Conservation (phyloP, 768 basidiomycete genomes). For the Candolleomyces aberdarensis region DNA sequence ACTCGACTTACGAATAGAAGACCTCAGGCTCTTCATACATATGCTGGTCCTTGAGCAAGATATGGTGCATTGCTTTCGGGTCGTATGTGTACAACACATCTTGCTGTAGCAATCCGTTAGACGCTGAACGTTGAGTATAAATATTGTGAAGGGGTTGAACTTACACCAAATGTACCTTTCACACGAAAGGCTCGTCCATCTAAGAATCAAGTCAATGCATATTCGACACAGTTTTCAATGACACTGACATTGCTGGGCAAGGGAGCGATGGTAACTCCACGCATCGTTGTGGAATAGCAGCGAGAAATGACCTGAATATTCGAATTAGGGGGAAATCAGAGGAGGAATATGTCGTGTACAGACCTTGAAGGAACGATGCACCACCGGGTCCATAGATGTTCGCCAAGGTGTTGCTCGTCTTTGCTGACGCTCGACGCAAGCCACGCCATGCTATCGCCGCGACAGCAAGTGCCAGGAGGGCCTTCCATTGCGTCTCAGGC, state of each 20-base stretch:
- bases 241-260: neutral
- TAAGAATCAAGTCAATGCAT: constrained; percentile 6
- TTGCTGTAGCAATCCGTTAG: constrained; percentile 17
- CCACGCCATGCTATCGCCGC: neutral
- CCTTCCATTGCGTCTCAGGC: neutral
- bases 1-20: constrained; percentile 5
- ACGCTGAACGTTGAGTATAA: neutral
- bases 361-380: neutral
- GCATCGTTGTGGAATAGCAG: neutral
- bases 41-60: constrained; percentile 32
- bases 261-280: neutral
- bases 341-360: neutral
- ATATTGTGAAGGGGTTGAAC: neutral
- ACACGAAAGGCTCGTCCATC: constrained; percentile 31
- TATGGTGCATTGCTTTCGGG: constrained; percentile 43
- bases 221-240: neutral
- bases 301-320: neutral
- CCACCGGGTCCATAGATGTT: neutral
- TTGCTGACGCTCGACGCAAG: neutral
- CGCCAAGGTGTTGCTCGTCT: neutral
- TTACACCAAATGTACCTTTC: constrained; percentile 32
- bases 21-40: constrained; percentile 15
- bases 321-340: neutral
- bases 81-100: constrained; percentile 39
- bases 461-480: neutral